Conservation (phyloP, 2,329 filamentous ascomycete genomes). For the Aureobasidium namibiae region DNA sequence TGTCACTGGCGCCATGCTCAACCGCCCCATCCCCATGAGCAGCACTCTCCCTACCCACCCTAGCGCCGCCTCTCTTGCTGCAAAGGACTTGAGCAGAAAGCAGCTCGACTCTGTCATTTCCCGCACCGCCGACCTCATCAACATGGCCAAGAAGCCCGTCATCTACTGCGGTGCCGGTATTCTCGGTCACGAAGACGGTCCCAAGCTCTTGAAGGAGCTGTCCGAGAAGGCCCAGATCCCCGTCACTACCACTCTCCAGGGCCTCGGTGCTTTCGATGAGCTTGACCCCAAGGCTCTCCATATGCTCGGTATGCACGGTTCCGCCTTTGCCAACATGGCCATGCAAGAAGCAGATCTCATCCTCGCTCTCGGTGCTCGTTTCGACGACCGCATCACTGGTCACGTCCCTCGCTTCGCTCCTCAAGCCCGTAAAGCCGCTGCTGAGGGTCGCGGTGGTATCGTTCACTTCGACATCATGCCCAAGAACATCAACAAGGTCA, state of each 20-base stretch:
- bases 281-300: slow-evolving; percentile 88
- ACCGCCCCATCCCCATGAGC: slow-evolving; percentile 73
- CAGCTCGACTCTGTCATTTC: slow-evolving; percentile 66
- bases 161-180: slow-evolving; percentile 93
- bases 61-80: slow-evolving; percentile 76
- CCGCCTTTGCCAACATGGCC: slow-evolving; percentile 94
- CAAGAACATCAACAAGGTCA: slow-evolving; percentile 99
- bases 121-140: slow-evolving; percentile 74
- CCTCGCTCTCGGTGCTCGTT: slow-evolving; percentile 85
- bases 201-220: slow-evolving; percentile 73
- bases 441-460: slow-evolving; percentile 83
- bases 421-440: slow-evolving; percentile 72
- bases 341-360: slow-evolving; percentile 97
- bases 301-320: slow-evolving; percentile 98
- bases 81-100: slow-evolving; percentile 61
- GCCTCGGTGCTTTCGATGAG: slow-evolving; percentile 87
- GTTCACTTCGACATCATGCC: slow-evolving; percentile 98
- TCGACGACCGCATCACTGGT: slow-evolving; percentile 89
- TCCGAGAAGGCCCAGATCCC: slow-evolving; percentile 85
- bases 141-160: slow-evolving; percentile 84
- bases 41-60: slow-evolving; percentile 68
- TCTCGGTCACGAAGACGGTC: slow-evolving; percentile 69
- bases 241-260: slow-evolving; percentile 91
- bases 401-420: slow-evolving; percentile 83
- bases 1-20: slow-evolving; percentile 76